Evolutionary conservation across 2,329 filamentous ascomycete species (phyloP).

Genomic region (Grosmannia penicillata): DNA sequence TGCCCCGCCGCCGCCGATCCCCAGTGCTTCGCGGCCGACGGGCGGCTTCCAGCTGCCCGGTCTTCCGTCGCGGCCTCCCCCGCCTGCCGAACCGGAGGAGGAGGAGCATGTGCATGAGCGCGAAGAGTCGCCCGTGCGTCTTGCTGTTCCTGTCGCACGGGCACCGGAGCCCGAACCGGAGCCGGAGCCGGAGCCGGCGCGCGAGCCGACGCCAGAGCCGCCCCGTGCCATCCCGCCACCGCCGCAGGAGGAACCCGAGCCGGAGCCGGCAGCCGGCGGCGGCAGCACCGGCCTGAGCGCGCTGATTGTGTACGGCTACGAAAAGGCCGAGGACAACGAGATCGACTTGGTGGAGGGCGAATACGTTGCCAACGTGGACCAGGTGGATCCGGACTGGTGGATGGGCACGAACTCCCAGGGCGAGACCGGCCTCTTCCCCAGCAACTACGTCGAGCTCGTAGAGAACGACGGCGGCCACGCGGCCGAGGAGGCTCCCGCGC

Average conservation of each 20-base stretch:
- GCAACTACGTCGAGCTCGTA: slow-evolving; percentile 87
- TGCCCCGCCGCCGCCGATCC: slow-evolving; percentile 46
- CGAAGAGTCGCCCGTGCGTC: slow-evolving; percentile 61
- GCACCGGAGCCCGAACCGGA: slow-evolving; percentile 28
- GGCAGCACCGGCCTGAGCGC: slow-evolving; percentile 45
- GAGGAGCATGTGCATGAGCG: slow-evolving; percentile 36
- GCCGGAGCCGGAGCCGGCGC: slow-evolving; percentile 22
- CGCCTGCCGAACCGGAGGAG: slow-evolving; percentile 41
- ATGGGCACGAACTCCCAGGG: slow-evolving; percentile 78
- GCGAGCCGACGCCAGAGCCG: slow-evolving; percentile 30
- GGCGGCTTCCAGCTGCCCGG: slow-evolving; percentile 69
- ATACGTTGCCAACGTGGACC: slow-evolving; percentile 79
- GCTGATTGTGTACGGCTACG: slow-evolving; percentile 84
- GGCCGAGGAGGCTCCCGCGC: slow-evolving; percentile 7
- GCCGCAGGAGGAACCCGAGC: slow-evolving; percentile 45
- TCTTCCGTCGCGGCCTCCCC: slow-evolving; percentile 43
- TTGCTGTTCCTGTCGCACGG: slow-evolving; percentile 73
- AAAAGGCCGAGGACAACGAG: slow-evolving; percentile 95
- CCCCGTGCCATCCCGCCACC: too few relatives aligned
- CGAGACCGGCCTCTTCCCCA: slow-evolving; percentile 83
- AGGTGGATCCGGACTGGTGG: slow-evolving; percentile 99
- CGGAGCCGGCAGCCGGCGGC: slow-evolving; percentile 32
- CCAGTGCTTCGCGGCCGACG: slow-evolving; percentile 53
- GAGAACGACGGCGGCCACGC: slow-evolving; percentile 34
- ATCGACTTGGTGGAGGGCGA: slow-evolving; percentile 83